Base-by-base conservation (phyloP, 164 flowering plant species). In the Akebia trifoliata region DNA sequence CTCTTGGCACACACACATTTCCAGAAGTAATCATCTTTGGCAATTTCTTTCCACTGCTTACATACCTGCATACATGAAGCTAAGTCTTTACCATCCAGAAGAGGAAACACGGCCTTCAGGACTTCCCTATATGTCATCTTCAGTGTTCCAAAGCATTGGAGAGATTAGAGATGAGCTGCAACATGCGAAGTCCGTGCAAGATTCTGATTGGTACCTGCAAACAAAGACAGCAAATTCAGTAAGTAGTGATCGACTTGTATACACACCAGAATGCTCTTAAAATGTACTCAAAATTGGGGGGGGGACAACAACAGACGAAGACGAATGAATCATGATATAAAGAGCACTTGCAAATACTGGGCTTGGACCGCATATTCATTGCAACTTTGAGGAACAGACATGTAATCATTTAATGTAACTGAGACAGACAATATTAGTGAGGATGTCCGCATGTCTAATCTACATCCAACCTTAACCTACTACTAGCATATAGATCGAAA, bases 1-100 rank as follows among this genome's bases (percentile, higher is more conserved):
- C 77, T 83, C 76, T 80, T 84, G 44, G 83, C 80, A 62, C 96
- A 92, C 0, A 73, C 24, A 57, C 93, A 83, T 74, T 86, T 88
- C 98, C 98, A 92, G 46, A 85, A 77, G 77, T 79, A 92, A 64
- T 92, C 98, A 61, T 92, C 96, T 50, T 32, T 62, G 2, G 90
- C 95, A 59, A 85, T 61, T 17, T 78, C 83, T 59, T 74, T 72
- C 98, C 98, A 92, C 50, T 82, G 87, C 72, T 77, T 82, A 52
- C 83, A 73, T 8, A 92, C 98, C 8, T 43, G 49, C 96, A 89
- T 89, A 59, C 96, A 89, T 21, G 83, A 72, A 21, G 79, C 93
- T 20, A 92, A 85, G 63, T 89, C 96, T 38, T 44, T 54, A 26
- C 87, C 95, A 38, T 86, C 90, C 45, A 92, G 72, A 4, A 85